Evolutionary conservation across 352 stramenopile species (phyloP).

Genomic region (Thraustotheca clavata): DNA sequence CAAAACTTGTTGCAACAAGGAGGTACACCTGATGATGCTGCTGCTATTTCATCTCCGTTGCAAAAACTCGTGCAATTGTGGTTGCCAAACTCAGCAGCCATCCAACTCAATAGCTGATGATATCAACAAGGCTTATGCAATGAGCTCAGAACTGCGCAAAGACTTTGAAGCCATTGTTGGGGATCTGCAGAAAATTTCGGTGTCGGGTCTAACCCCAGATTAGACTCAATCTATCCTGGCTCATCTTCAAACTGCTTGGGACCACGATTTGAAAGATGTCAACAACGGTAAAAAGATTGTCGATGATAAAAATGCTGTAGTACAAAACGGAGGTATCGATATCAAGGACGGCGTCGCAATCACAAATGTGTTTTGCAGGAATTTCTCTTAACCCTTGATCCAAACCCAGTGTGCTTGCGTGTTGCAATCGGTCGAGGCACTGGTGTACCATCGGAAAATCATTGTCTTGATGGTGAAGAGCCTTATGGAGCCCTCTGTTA

Average conservation of each 20-base stretch:
- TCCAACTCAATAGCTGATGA: neutral
- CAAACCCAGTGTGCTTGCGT: neutral
- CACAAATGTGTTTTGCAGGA: neutral
- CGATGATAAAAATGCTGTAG: neutral
- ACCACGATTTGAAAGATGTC: neutral
- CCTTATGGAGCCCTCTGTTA: neutral
- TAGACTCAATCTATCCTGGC: neutral
- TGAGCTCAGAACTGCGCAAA: neutral
- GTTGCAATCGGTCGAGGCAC: neutral
- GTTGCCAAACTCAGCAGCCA: neutral
- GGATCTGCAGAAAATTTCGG: neutral
- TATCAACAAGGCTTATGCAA: neutral
- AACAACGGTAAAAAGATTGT: slow-evolving; percentile 4
- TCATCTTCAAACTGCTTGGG: neutral
- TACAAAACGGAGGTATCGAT: neutral
- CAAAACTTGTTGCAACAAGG: neutral
- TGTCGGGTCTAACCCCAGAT: neutral
- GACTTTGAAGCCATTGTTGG: neutral
- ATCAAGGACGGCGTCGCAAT: slow-evolving; percentile 5
- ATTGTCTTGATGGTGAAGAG: neutral
- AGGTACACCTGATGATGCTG: neutral
- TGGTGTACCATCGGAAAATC: slow-evolving; percentile 8
- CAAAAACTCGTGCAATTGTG: neutral
- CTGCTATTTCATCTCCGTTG: neutral
- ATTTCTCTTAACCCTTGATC: neutral